Evolutionary conservation across 208 protist species (phyloP).

Genomic region (Entamoeba nuttalli): DNA sequence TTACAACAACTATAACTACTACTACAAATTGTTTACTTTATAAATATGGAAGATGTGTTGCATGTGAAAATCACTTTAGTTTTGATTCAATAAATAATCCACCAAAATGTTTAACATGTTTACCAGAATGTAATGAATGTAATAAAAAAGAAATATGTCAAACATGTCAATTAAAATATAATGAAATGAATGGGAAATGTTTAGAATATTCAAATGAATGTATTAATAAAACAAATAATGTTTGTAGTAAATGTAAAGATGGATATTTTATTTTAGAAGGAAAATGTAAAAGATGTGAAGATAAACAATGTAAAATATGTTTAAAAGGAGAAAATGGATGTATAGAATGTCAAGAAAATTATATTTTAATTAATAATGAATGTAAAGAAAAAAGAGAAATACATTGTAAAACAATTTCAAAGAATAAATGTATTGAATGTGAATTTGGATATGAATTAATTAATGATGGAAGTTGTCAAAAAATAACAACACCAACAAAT

Average conservation of each 20-base stretch:
- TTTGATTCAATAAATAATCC: not conserved
- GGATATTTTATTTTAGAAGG: not conserved
- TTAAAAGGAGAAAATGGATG: no score
- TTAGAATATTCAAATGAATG: not conserved
- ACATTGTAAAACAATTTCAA: not conserved
- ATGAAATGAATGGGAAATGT: not conserved
- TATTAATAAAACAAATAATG: not conserved
- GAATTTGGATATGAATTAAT: not conserved
- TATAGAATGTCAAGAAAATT: not conserved
- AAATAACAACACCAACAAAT: not conserved
- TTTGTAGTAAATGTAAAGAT: not conserved
- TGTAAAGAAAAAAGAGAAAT: not conserved
- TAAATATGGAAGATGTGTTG: not conserved
- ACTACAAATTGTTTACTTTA: not conserved
- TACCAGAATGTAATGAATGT: not conserved
- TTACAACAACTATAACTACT: no score
- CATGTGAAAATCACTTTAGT: not conserved
- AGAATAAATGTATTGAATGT: not conserved
- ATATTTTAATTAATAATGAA: not conserved
- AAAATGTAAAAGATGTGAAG: not conserved
- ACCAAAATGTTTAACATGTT: not conserved
- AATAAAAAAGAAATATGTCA: not conserved
- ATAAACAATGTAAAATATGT: not conserved
- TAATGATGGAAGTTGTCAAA: not conserved
- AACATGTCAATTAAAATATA: not conserved